Percentiles rank a stretch among this genome's conserved stretches.
These are phyloP conservation scores for Lachancea quebecensis DNA, from an alignment of 805 yeast species.

Conservation along the genomic window DNA sequence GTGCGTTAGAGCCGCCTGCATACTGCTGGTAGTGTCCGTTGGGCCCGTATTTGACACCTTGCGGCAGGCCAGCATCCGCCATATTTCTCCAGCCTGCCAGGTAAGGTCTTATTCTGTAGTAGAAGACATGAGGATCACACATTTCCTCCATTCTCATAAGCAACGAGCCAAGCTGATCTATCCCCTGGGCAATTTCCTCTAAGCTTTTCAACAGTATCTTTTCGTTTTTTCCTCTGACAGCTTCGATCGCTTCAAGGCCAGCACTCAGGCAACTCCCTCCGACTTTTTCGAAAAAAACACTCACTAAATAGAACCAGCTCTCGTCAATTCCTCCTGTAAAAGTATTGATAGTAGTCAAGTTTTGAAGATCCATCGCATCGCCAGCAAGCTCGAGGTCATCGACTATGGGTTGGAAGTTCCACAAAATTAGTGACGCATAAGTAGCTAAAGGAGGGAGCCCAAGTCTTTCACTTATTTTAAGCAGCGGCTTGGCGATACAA, in stretches of 20 bases:
- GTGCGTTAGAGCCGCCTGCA: slow-evolving; percentile 94
- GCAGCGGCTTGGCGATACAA: slow-evolving; percentile 64
- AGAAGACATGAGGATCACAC: slow-evolving; percentile 92
- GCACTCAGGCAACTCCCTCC: slow-evolving; percentile 66
- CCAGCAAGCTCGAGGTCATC: slow-evolving; percentile 27
- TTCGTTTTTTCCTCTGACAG: slow-evolving; percentile 42
- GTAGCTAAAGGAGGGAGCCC: slow-evolving; percentile 84
- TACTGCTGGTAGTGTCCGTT: slow-evolving; percentile 48
- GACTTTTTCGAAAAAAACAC: slow-evolving; percentile 75
- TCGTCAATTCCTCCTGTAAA: slow-evolving; percentile 90
- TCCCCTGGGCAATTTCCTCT: slow-evolving; percentile 63
- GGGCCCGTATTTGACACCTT: slow-evolving; percentile 74
- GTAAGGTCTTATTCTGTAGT: slow-evolving; percentile 78
- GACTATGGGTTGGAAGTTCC: slow-evolving; percentile 72
- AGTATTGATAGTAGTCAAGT: slow-evolving; percentile 71
- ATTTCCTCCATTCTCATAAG: slow-evolving; percentile 81
- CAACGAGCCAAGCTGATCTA: slow-evolving; percentile 66
- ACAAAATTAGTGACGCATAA: slow-evolving; percentile 77
- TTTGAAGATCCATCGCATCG: slow-evolving; percentile 48
- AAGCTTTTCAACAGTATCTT: slow-evolving; percentile 39
- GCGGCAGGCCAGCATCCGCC: slow-evolving; percentile 74
- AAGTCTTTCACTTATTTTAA: slow-evolving; percentile 48
- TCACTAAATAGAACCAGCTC: slow-evolving; percentile 86
- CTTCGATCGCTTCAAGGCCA: slow-evolving; percentile 61
- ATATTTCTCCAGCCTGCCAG: slow-evolving; percentile 93